Conservation (phyloP, 306 rosid genomes). For the Vigna unguiculata region DNA sequence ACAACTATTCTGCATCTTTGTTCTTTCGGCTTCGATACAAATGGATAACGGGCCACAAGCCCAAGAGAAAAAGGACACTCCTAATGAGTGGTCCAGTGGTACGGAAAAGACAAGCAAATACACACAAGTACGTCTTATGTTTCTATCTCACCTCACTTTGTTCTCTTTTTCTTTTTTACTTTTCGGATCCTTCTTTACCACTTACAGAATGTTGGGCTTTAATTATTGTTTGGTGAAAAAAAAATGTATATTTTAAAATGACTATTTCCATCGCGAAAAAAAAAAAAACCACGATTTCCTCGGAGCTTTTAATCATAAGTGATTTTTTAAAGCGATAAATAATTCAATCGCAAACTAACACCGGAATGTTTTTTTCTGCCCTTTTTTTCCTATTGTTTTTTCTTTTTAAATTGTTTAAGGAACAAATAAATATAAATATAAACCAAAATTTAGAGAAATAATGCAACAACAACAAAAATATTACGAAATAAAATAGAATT, state of each 20-base stretch:
- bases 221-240: neutral
- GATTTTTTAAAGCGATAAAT: neutral
- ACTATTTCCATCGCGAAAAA: neutral
- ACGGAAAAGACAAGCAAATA: too few relatives aligned
- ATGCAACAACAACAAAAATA: neutral
- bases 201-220: neutral
- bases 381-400: neutral
- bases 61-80: too few relatives aligned
- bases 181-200: neutral
- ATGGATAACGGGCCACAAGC: neutral
- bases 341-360: neutral
- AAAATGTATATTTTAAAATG: neutral
- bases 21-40: neutral
- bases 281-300: too few relatives aligned
- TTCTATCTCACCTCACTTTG: neutral
- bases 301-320: neutral
- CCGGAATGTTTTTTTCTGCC: neutral
- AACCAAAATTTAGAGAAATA: neutral
- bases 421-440: neutral
- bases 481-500: neutral
- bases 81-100: too few relatives aligned
- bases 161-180: neutral
- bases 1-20: neutral
- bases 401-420: neutral
- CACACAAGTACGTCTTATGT: too few relatives aligned